Evolutionary conservation across 2,329 filamentous ascomycete species (phyloP).

Genomic region (Helotiales sp.): DNA sequence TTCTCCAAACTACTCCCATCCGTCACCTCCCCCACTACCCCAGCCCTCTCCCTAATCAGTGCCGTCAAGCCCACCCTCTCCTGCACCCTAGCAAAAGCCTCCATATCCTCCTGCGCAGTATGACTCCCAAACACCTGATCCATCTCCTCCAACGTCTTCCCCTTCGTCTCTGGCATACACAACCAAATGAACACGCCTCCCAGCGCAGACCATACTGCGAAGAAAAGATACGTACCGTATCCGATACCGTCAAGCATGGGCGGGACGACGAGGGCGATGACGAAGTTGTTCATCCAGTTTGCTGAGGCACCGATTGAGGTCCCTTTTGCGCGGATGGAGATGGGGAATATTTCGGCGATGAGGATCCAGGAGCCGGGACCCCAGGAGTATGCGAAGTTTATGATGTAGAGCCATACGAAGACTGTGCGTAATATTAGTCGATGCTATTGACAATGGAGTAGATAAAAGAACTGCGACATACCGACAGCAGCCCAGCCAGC

Average conservation of each 20-base stretch:
- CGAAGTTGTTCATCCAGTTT: slow-evolving; percentile 48
- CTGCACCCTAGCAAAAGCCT: slow-evolving; percentile 10
- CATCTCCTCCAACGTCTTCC: slow-evolving; percentile 53
- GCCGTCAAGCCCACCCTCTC: slow-evolving; percentile 10
- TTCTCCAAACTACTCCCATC: slow-evolving; percentile 1
- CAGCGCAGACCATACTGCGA: slow-evolving; percentile 47
- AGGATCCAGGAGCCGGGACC: slow-evolving; percentile 37
- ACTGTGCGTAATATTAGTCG: too few relatives aligned
- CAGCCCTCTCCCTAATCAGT: slow-evolving; percentile 1
- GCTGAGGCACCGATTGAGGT: slow-evolving; percentile 43
- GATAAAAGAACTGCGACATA: too few relatives aligned
- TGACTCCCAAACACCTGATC: slow-evolving; percentile 49
- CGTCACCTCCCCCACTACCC: neutral
- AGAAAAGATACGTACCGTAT: slow-evolving; percentile 57
- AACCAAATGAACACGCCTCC: slow-evolving; percentile 49
- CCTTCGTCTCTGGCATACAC: slow-evolving; percentile 55
- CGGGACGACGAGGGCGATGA: slow-evolving; percentile 46
- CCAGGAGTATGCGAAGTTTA: slow-evolving; percentile 33
- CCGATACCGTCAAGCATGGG: slow-evolving; percentile 40
- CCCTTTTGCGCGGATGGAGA: slow-evolving; percentile 39
- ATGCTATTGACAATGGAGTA: neutral
- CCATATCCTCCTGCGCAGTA: slow-evolving; percentile 29
- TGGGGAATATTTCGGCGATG: slow-evolving; percentile 39
- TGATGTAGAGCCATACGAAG: slow-evolving; percentile 36
- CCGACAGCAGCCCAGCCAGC: slow-evolving; percentile 43